phyloP scores from a whole-genome alignment of 768 basidiomycete species.

The Amanita phalloides region DNA sequence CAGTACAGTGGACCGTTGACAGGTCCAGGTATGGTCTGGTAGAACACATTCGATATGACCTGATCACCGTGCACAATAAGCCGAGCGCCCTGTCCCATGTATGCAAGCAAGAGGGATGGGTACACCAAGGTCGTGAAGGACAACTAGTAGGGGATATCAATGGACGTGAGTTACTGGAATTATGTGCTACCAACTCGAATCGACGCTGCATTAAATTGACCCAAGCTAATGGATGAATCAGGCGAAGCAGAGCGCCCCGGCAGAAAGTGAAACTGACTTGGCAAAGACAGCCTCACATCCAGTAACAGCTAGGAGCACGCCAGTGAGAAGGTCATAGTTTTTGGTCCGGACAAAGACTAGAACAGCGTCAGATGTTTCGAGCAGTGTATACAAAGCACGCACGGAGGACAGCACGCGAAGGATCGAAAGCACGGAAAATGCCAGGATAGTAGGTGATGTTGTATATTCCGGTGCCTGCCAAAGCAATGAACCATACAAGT shows the following conservation, averaged over 20 bases:
- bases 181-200: conserved; percentile 31
- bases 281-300: conserved; percentile 64
- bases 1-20: conserved; percentile 46
- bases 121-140: conserved; percentile 46
- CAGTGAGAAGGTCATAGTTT: conserved; percentile 50
- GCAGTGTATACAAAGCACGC: conserved; percentile 10
- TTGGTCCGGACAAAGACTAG: conserved; percentile 55
- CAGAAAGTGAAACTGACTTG: conserved; percentile 29
- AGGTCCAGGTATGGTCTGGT: conserved; percentile 51
- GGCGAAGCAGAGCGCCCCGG: not conserved
- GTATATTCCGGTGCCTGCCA: conserved; percentile 42
- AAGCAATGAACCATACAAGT: conserved; percentile 42
- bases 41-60: conserved; percentile 49
- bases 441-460: conserved; percentile 47
- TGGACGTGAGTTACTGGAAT: conserved; percentile 9
- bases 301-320: conserved; percentile 54
- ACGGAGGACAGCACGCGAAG: conserved; percentile 57
- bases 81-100: conserved; percentile 63
- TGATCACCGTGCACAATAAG: conserved; percentile 38
- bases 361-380: not conserved
- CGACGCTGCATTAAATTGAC: conserved; percentile 53
- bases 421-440: conserved; percentile 58
- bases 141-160: conserved; percentile 25
- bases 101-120: conserved; percentile 50
- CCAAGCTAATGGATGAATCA: conserved; percentile 29